A percentile compares a stretch with the other conserved stretches of the same genome.
Evolutionary conservation across 768 basidiomycete genomes (phyloP).

Genomic region (Lactarius evosmus): DNA sequence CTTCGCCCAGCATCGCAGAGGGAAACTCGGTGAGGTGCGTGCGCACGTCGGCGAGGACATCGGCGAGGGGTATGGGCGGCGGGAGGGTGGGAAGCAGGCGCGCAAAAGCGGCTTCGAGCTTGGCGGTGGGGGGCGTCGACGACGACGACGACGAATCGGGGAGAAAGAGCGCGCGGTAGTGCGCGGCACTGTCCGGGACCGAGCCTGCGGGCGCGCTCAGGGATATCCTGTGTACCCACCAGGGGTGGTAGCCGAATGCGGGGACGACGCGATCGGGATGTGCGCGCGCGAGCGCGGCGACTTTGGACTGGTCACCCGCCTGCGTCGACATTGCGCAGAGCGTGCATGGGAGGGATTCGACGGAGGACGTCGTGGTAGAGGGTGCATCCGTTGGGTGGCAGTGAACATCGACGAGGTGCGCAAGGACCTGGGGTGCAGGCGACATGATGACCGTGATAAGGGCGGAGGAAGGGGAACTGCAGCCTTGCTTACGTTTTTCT

Average conservation of each 20-base stretch:
- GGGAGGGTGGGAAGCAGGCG: slow-evolving; percentile 65
- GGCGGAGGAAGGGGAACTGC: neutral
- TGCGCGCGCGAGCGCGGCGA: slow-evolving; percentile 57
- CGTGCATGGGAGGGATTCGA: slow-evolving; percentile 57
- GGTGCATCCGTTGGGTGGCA: slow-evolving; percentile 87
- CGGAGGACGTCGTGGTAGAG: slow-evolving; percentile 41
- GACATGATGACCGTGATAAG: slow-evolving; percentile 16
- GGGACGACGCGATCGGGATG: slow-evolving; percentile 73
- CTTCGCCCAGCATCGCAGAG: slow-evolving; percentile 84
- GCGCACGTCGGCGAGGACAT: slow-evolving; percentile 60
- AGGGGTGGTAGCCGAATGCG: slow-evolving; percentile 93
- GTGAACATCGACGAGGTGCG: slow-evolving; percentile 81
- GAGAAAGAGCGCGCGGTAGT: slow-evolving; percentile 74
- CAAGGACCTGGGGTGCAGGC: slow-evolving; percentile 45
- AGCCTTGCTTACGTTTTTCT: slow-evolving; percentile 7
- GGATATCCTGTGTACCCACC: slow-evolving; percentile 84
- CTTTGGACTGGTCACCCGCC: slow-evolving; percentile 64
- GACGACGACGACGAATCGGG: slow-evolving; percentile 32
- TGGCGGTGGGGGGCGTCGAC: slow-evolving; percentile 25
- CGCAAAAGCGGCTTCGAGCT: slow-evolving; percentile 45
- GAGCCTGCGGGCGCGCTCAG: slow-evolving; percentile 33
- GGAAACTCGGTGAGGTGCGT: slow-evolving; percentile 58
- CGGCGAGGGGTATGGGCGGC: slow-evolving; percentile 58
- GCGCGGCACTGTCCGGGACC: slow-evolving; percentile 48
- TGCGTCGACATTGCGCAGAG: slow-evolving; percentile 83